Conservation (phyloP, 2,329 filamentous ascomycete species). For the Elsinoe perseae region DNA sequence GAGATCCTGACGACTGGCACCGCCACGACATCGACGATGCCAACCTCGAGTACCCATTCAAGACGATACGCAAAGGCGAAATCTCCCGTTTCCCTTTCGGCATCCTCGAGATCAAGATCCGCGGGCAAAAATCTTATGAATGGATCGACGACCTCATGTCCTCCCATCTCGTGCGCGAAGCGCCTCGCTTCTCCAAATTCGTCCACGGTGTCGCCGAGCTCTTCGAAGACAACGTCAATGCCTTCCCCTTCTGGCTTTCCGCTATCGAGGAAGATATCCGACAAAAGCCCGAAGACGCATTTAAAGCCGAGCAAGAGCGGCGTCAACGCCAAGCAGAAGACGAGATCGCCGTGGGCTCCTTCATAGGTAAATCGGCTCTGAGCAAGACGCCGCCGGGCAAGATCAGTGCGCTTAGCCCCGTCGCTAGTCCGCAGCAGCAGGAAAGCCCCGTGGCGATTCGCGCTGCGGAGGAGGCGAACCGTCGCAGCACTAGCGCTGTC, state of each 20-base stretch:
- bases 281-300: constrained; percentile 81
- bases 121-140: constrained; percentile 59
- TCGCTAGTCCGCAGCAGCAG: constrained; percentile 49
- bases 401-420: constrained; percentile 48
- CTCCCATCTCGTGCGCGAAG: constrained; percentile 84
- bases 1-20: constrained; percentile 85
- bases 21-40: constrained; percentile 78
- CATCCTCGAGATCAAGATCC: constrained; percentile 84
- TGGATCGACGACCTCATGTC: constrained; percentile 91
- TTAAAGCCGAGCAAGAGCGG: constrained; percentile 82
- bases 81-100: constrained; percentile 86
- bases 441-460: not conserved
- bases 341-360: constrained; percentile 79
- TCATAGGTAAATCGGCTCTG: constrained; percentile 44
- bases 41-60: constrained; percentile 80
- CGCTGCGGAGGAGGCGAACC: constrained; percentile 19
- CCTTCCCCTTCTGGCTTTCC: constrained; percentile 89
- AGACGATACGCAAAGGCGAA: constrained; percentile 79
- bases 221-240: constrained; percentile 93
- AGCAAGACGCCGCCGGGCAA: constrained; percentile 49
- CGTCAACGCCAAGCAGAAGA: constrained; percentile 75
- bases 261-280: constrained; percentile 90
- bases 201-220: constrained; percentile 85
- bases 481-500: constrained; percentile 16
- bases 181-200: constrained; percentile 92